Evolutionary conservation across 2,329 filamentous ascomycete species (phyloP).

Genomic region (Colletotrichum tropicale): DNA sequence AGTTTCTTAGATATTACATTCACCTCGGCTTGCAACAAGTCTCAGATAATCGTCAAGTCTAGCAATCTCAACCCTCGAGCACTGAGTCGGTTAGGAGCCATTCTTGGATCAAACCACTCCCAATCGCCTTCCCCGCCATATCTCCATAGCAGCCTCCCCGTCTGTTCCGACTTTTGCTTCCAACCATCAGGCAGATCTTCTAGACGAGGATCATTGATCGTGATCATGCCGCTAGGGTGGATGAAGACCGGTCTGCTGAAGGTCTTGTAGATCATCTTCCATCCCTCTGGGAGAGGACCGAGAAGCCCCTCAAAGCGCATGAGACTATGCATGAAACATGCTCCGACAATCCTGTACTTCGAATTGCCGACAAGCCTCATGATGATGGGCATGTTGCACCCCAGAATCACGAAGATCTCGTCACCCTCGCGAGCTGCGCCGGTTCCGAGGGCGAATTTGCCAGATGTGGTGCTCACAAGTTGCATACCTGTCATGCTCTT

Average conservation of each 20-base stretch:
- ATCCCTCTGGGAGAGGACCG: background rate
- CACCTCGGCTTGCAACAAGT: too few species aligned
- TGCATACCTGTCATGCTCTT: background rate
- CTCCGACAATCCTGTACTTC: background rate
- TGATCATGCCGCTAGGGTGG: background rate
- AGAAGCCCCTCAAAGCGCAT: background rate
- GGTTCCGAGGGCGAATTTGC: background rate
- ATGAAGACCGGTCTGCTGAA: background rate
- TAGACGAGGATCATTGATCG: background rate
- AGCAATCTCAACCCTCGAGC: fast-evolving
- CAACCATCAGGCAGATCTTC: background rate
- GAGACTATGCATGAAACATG: background rate
- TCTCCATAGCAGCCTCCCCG: background rate
- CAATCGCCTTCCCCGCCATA: background rate
- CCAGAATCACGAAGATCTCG: background rate
- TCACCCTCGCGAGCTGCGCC: background rate
- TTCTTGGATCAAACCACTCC: background rate
- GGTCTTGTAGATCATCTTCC: background rate
- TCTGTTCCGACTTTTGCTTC: background rate
- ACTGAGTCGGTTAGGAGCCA: fast-evolving
- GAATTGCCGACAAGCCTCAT: background rate
- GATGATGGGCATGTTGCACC: background rate
- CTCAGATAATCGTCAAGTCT: background rate
- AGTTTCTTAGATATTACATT: too few species aligned
- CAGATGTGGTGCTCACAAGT: background rate